These are phyloP conservation scores for Venturia effusa DNA, from an alignment of 2,329 filamentous ascomycete genomes.

Conservation along the genomic window DNA sequence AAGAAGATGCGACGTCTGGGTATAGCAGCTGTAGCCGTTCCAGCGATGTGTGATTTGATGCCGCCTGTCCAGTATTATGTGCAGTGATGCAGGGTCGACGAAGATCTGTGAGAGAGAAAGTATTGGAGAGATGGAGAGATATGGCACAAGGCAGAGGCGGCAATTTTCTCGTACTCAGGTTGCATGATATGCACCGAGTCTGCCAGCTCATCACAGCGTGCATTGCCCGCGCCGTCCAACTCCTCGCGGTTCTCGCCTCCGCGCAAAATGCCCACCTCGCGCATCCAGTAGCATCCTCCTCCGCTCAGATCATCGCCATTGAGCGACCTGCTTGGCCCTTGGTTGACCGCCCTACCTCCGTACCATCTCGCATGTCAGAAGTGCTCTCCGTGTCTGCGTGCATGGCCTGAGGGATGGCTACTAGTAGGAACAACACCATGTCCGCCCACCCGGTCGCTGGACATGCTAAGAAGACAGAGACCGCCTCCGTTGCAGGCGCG, in stretches of 20 bases:
- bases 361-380: not conserved
- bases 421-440: not conserved
- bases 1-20: not conserved
- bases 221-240: not conserved
- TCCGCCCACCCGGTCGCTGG: not conserved
- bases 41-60: not conserved
- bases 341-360: not conserved
- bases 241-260: not conserved
- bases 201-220: not conserved
- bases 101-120: not conserved
- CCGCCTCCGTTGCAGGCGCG: not conserved
- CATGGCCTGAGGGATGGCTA: slow-evolving; percentile 1
- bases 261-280: too few relatives aligned
- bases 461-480: not conserved
- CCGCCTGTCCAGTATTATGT: not conserved
- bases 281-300: not conserved
- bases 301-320: not conserved
- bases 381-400: not conserved
- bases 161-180: not conserved
- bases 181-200: not conserved
- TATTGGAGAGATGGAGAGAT: not conserved
- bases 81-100: not conserved
- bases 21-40: not conserved
- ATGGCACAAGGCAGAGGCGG: not conserved
- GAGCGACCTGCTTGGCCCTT: not conserved